These are phyloP conservation scores for Drechslerella coelobrocha DNA, from an alignment of 2,329 filamentous ascomycete species.

Conservation along the genomic window DNA sequence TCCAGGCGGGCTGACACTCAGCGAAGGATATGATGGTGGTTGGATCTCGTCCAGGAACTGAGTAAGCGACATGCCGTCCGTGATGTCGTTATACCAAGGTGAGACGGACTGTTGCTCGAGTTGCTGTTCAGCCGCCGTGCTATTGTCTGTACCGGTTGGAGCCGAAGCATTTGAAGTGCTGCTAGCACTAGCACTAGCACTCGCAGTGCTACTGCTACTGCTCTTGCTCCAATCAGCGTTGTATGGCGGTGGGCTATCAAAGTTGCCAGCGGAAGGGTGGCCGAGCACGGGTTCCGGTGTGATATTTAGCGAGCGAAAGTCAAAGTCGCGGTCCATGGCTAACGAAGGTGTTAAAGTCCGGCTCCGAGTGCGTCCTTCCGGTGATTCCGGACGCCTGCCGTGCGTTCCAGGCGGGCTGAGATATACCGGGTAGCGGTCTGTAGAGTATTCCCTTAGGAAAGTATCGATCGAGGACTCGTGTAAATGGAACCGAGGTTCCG, in stretches of 20 bases:
- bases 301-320: constrained; percentile 34
- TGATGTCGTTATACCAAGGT: constrained; percentile 41
- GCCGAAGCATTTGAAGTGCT: neutral
- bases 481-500: constrained; percentile 29
- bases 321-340: constrained; percentile 32
- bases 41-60: constrained; percentile 40
- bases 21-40: constrained; percentile 41
- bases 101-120: neutral
- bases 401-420: constrained; percentile 31
- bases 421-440: constrained; percentile 2
- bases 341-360: constrained; percentile 30
- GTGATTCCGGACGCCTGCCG: constrained; percentile 33
- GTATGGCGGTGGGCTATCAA: constrained; percentile 43
- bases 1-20: constrained; percentile 28
- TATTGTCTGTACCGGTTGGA: neutral
- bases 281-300: constrained; percentile 36
- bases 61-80: constrained; percentile 29
- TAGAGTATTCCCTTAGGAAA: constrained; percentile 40
- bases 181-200: too few relatives aligned
- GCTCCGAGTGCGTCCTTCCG: constrained; percentile 28
- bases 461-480: constrained; percentile 36
- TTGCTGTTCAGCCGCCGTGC: neutral
- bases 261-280: constrained; percentile 14
- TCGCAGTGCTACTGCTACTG: neutral
- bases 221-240: constrained; percentile 35